Base-by-base conservation (phyloP, 2,329 filamentous ascomycete species). In the Incumbomyces lentus region DNA sequence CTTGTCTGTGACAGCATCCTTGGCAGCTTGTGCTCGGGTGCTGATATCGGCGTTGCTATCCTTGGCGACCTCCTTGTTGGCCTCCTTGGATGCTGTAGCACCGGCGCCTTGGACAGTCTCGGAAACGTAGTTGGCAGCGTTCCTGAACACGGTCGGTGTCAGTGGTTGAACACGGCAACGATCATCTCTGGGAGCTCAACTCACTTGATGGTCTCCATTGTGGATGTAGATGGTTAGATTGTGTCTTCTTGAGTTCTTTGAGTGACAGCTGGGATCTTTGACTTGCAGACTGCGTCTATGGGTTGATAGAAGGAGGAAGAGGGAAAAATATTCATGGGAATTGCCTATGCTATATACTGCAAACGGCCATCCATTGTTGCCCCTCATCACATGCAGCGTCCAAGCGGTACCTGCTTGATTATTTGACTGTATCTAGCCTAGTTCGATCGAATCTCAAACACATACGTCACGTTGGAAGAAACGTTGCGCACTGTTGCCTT, bases 51-150 rank as follows among this genome's bases (percentile, higher is more conserved):
- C 71, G 60, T 79, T 66, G 46, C 34, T 44, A 61, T 78, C 76
- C 73, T 83, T 82, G 65, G 79, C 80, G 55, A 78, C 72, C 54
- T 74, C 62, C 76, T 83, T 82, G 76, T 84, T 83, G 69, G 69
- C 70, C 69, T 82, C 78, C 76, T 84, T 83, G 68, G 72, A 76
- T 49, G 74, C 68, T 54, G 73, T 72, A 52, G 68, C 67, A 52
- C 69, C 60, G 52, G 71, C 70, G 62, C 79, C 68, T 71, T 82
- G 72, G 61, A 79, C 64, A 58, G 69, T 67, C 74, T 82, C 81
- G 55, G 75, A 66, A 67, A 82, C 77, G 76, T 83, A 82, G 75
- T 81, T 82, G 68, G 69, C 78, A 62, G 75, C 76, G 69, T 83
- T 78, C 73, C 53, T 56, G 46, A 8, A 4, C 22, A 26, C 22